Evolutionary conservation across 2,329 filamentous ascomycete genomes (phyloP), one percentile per base, ranked within the genome.

Genomic region (Penicillium sp.): DNA sequence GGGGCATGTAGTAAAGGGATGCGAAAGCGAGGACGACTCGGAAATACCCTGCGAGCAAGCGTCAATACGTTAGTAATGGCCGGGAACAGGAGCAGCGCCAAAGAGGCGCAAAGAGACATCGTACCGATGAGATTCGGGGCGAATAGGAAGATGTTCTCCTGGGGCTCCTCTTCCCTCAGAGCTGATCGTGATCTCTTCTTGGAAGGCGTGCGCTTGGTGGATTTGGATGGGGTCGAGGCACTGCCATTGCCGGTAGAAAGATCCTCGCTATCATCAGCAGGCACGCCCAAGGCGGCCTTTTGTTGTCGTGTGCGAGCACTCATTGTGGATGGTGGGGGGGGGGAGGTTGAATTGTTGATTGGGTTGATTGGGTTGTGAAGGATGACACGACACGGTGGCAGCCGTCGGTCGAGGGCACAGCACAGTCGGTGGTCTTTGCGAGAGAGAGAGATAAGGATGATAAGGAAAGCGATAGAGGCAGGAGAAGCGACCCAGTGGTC

Each of bases 1-100:
- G 87, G 56, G 95, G 94, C 95, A 99, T 99, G 83, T 97, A 99
- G 83, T 98, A 97, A 68, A 99, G 88, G 30, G 95, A 97, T 53
- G 91, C 92, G 72, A 97, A 82, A 71, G 93, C 93, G 68, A 94
- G 86, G 66, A 94, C 81, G 73, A 95, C 90, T 72, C 91, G 89
- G 61, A 81, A 84, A 79, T 94, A 94, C 69, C 91, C 91, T 93
- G 24, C 26, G 10, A 44, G 45, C 35, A 15, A 59, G 42, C 49
- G 37, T 49, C 30, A 38, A 30, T 30, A 49, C 12, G 15, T 28
- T n/a, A 28, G 4, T 10, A 15, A 28, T 13, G 45, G 17, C 24
- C 13, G 45, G 59, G 24, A n/a, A n/a, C 28, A 33, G 22, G n/a
- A n/a, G 13, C 53, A 44, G 53, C 53, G 38, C 15, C 7, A 15